phyloP scores from a whole-genome alignment of 495 filamentous ascomycete genomes.

The Ascobolus immersus region DNA sequence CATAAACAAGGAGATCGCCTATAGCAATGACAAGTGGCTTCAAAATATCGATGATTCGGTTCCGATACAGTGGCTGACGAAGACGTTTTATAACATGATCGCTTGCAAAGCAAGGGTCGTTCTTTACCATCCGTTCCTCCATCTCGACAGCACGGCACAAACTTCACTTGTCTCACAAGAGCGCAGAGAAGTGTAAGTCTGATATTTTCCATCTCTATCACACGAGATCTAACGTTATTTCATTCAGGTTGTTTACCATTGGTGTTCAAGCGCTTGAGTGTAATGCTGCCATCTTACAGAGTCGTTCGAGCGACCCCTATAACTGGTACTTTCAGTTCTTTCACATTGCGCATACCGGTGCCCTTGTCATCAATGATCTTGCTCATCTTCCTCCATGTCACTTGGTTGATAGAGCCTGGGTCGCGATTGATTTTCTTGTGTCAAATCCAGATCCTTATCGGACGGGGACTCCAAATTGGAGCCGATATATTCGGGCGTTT shows the following conservation, averaged over 20 bases:
- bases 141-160: no score
- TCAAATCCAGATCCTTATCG: no score
- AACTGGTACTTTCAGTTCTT: constrained; percentile 63
- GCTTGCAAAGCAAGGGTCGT: constrained; percentile 35
- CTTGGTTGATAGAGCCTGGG: constrained; percentile 61
- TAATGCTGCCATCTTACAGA: constrained; percentile 32
- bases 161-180: constrained; percentile 23
- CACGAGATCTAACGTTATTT: not conserved
- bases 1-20: constrained; percentile 34
- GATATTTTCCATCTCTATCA: constrained; percentile 19
- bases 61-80: constrained; percentile 44
- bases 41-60: constrained; percentile 29
- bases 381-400: constrained; percentile 39
- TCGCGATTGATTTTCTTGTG: constrained; percentile 42
- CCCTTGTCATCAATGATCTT: constrained; percentile 55
- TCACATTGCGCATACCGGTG: constrained; percentile 60
- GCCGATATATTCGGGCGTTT: no score
- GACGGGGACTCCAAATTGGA: no score
- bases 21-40: constrained; percentile 42
- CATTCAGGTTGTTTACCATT: constrained; percentile 41
- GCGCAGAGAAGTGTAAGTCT: constrained; percentile 20
- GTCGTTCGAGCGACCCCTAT: constrained; percentile 37
- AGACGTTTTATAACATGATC: constrained; percentile 40
- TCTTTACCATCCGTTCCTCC: constrained; percentile 15
- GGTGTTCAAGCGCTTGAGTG: constrained; percentile 58